Evolutionary conservation across 83 land plant species (phyloP).

Genomic region (Thuja plicata): DNA sequence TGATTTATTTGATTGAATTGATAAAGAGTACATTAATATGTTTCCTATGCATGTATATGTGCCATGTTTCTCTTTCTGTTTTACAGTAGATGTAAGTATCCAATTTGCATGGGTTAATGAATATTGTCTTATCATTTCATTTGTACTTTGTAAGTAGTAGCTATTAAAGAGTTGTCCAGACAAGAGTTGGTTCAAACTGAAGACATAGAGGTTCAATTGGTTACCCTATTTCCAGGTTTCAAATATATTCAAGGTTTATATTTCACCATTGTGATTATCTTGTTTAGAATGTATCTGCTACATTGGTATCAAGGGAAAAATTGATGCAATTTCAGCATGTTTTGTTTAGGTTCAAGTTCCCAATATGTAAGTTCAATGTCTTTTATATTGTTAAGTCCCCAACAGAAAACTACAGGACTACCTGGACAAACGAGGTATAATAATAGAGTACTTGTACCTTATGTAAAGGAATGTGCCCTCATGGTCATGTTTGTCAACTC

Average conservation of each 20-base stretch:
- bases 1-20: too few species aligned
- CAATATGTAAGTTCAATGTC: not conserved
- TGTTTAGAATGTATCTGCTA: not conserved
- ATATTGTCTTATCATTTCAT: too few species aligned
- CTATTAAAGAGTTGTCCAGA: not conserved
- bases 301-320: not conserved
- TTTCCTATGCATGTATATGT: not conserved
- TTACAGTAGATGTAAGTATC: not conserved
- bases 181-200: not conserved
- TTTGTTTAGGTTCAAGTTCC: not conserved
- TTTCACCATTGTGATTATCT: not conserved
- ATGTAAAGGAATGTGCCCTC: not conserved
- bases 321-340: not conserved
- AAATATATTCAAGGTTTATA: not conserved
- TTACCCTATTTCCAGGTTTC: not conserved
- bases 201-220: not conserved
- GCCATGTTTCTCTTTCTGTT: not conserved
- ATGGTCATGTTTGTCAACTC: not conserved
- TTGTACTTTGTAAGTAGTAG: not conserved
- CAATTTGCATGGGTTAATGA: not conserved
- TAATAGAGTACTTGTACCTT: not conserved
- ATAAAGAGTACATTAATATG: too few species aligned
- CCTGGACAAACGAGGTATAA: not conserved
- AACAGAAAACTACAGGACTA: not conserved
- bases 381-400: not conserved